These are phyloP conservation scores for Daldinia caldariorum DNA, from an alignment of 495 filamentous ascomycete genomes.

Conservation along the genomic window DNA sequence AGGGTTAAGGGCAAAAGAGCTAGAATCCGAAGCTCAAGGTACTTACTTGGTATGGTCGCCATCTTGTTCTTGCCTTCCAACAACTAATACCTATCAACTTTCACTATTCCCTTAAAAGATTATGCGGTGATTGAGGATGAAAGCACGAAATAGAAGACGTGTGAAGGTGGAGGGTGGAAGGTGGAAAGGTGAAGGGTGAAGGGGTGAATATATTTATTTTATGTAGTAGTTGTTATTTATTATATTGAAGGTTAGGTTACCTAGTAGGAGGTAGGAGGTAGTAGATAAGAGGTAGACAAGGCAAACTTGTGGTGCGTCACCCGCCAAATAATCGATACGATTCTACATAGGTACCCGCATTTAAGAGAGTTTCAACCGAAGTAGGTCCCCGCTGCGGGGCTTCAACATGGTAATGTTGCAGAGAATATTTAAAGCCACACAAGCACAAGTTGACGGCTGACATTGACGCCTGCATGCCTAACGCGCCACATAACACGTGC, in stretches of 20 bases:
- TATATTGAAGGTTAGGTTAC: background rate
- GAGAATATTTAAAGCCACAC: conserved; percentile 9
- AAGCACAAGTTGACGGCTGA: background rate
- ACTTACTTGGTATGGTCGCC: conserved; percentile 70
- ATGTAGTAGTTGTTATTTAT: background rate
- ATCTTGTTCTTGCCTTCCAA: conserved; percentile 51
- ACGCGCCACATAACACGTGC: conserved; percentile 1
- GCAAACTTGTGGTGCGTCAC: conserved; percentile 49
- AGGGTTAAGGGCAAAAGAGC: conserved; percentile 18
- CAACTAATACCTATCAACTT: background rate
- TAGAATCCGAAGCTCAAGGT: background rate
- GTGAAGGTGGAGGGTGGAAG: background rate
- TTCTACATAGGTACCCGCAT: conserved; percentile 37
- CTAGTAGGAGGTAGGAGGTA: too few species aligned
- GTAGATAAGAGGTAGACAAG: conserved; percentile 19
- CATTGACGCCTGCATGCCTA: background rate
- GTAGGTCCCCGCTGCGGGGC: conserved; percentile 10
- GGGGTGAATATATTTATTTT: background rate
- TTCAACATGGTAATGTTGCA: background rate
- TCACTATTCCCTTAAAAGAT: background rate
- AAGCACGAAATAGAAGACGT: background rate
- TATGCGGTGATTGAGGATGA: background rate
- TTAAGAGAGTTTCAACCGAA: conserved; percentile 23
- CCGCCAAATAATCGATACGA: conserved; percentile 34
- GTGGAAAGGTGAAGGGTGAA: background rate